phyloP scores from a whole-genome alignment of 148 eudicot species.

The Fagopyrum homotropicum region DNA sequence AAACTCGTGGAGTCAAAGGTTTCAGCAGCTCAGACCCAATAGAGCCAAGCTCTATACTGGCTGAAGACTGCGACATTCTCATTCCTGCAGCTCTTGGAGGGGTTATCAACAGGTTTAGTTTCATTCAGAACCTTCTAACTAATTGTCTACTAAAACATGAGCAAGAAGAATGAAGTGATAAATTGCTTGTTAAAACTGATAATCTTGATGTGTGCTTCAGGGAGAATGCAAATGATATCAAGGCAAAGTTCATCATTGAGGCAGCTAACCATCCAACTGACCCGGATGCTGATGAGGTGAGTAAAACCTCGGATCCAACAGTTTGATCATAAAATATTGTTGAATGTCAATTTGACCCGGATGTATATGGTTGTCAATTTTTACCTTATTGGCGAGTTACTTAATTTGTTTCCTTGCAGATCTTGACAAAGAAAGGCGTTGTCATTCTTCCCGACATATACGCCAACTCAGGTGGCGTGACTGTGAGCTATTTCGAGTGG shows the following conservation, averaged over 20 bases:
- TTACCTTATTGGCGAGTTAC: not conserved
- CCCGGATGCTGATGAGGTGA: constrained; percentile 97
- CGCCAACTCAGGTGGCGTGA: constrained; percentile 97
- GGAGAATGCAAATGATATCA: constrained; percentile 91
- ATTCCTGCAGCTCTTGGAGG: constrained; percentile 99
- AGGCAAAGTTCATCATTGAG: constrained; percentile 86
- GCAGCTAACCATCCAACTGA: constrained; percentile 99
- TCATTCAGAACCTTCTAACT: not conserved
- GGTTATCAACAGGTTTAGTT: constrained; percentile 68
- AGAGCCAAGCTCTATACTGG: constrained; percentile 57
- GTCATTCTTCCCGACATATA: constrained; percentile 89
- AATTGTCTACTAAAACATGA: not conserved
- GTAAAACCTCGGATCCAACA: constrained; percentile 14
- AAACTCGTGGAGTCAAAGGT: constrained; percentile 79
- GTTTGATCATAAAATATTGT: not conserved
- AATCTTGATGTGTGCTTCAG: constrained; percentile 26
- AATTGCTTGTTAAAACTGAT: not conserved
- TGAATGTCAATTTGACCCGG: constrained; percentile 2
- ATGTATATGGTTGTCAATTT: too few species aligned
- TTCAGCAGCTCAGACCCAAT: constrained; percentile 55
- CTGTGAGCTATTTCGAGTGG: constrained; percentile 99
- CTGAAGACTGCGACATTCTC: constrained; percentile 94
- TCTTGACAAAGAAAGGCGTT: constrained; percentile 82
- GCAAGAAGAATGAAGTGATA: not conserved
- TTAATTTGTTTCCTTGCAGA: constrained; percentile 31